phyloP scores from a whole-genome alignment of 2,329 filamentous ascomycete species.

The Torrubiella hemipterigena region DNA sequence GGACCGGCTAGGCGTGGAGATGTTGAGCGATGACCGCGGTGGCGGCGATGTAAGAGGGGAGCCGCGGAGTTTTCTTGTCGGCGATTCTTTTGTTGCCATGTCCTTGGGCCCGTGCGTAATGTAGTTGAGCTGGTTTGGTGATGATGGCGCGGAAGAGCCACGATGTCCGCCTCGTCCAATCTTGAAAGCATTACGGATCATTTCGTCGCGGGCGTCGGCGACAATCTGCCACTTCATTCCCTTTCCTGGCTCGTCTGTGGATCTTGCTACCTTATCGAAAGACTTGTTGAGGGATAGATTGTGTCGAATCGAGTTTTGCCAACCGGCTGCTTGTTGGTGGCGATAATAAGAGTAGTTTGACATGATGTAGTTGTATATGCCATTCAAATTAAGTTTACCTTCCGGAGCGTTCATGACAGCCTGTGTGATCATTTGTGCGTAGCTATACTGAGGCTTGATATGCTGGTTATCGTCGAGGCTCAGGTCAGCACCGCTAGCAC shows the following conservation, averaged over 20 bases:
- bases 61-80: constrained; percentile 44
- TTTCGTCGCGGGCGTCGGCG: constrained; percentile 73
- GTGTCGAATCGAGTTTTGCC: constrained; percentile 98
- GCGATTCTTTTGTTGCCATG: constrained; percentile 36
- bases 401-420: constrained; percentile 81
- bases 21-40: constrained; percentile 34
- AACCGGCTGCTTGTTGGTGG: constrained; percentile 62
- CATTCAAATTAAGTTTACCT: constrained; percentile 79
- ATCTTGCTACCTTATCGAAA: constrained; percentile 85
- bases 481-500: constrained; percentile 53
- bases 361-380: constrained; percentile 91
- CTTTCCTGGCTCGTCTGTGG: constrained; percentile 91
- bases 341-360: constrained; percentile 89
- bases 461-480: constrained; percentile 77
- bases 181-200: constrained; percentile 60
- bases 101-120: constrained; percentile 47
- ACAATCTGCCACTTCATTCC: constrained; percentile 99
- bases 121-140: constrained; percentile 47
- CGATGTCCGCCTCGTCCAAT: constrained; percentile 52
- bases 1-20: constrained; percentile 15
- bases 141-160: constrained; percentile 61
- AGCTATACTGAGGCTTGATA: constrained; percentile 91
- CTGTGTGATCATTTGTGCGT: constrained; percentile 93
- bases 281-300: constrained; percentile 91
- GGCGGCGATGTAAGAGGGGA: constrained; percentile 44